phyloP scores from a whole-genome alignment of 768 basidiomycete genomes.

The Dendrothele bispora region DNA sequence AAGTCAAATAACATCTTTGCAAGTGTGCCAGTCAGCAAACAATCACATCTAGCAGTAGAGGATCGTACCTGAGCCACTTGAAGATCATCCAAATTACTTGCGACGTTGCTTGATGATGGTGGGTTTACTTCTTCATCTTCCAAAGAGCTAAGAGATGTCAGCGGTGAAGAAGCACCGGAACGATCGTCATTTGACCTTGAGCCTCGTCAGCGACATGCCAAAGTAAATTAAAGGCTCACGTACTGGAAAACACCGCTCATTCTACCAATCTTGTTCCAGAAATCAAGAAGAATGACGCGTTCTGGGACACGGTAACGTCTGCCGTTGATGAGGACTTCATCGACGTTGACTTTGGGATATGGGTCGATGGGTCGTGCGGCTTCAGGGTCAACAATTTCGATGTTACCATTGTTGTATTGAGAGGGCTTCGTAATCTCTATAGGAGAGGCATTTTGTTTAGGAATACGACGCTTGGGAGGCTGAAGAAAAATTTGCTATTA shows the following conservation, averaged over 20 bases:
- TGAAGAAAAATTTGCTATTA: conserved; percentile 29
- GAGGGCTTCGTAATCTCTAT: conserved; percentile 76
- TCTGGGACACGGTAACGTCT: conserved; percentile 93
- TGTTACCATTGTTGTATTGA: conserved; percentile 88
- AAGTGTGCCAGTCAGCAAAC: too few relatives aligned
- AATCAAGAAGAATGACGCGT: conserved; percentile 87
- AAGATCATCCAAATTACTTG: conserved; percentile 49
- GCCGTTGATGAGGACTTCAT: conserved; percentile 86
- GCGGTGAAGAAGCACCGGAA: conserved; percentile 66
- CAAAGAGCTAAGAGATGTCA: conserved; percentile 73
- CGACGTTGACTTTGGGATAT: conserved; percentile 55
- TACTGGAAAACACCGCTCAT: conserved; percentile 38
- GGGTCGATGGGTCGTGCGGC: conserved; percentile 35
- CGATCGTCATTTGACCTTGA: conserved; percentile 26
- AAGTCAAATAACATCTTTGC: too few relatives aligned
- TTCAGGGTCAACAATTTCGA: conserved; percentile 72
- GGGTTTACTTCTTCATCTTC: conserved; percentile 66
- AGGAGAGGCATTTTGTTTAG: conserved; percentile 63
- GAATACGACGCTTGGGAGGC: conserved; percentile 79
- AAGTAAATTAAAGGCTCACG: conserved; percentile 9
- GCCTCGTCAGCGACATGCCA: neutral
- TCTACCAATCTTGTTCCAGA: conserved; percentile 81
- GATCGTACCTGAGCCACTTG: conserved; percentile 56
- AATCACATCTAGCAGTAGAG: too few relatives aligned
- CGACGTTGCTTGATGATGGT: conserved; percentile 21